Conservation (phyloP, 192 early-diverging fungal species). For the Coemansia sp. region DNA sequence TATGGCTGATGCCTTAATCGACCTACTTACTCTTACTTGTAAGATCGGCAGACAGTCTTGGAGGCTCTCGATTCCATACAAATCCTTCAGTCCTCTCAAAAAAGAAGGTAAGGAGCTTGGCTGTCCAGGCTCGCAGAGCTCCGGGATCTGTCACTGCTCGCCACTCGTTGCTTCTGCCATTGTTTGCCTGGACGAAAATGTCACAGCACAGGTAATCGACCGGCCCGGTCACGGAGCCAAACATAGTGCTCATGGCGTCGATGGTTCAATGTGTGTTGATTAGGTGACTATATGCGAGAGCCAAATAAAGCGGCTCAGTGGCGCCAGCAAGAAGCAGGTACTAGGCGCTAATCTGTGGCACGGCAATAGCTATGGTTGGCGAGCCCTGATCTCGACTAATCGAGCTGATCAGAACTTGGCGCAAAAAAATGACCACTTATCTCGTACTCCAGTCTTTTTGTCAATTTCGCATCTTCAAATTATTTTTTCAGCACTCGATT, state of each 20-base stretch:
- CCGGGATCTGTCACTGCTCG: background rate
- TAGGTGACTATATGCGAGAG: background rate
- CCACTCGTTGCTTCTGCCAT: conserved; percentile 1
- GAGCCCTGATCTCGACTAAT: background rate
- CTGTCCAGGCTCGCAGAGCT: conserved; percentile 23
- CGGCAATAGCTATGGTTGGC: background rate
- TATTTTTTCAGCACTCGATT: background rate
- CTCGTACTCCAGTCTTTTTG: background rate
- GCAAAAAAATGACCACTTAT: conserved; percentile 1
- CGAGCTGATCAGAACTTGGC: background rate
- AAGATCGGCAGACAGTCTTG: conserved; percentile 26
- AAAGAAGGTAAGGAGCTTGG: conserved; percentile 36
- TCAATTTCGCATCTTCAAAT: background rate
- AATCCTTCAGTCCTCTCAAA: conserved; percentile 15
- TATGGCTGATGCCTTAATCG: background rate
- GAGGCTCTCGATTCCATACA: conserved; percentile 50
- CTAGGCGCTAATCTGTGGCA: background rate
- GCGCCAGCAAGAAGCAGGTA: background rate
- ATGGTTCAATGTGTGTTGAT: background rate
- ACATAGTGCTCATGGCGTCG: background rate
- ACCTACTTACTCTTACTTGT: conserved; percentile 26
- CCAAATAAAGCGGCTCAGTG: background rate
- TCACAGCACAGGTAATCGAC: conserved; percentile 38
- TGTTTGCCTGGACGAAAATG: conserved; percentile 23
- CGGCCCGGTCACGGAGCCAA: conserved; percentile 11